Percentiles rank a stretch among this genome's conserved stretches.
Conservation (phyloP, 2,329 filamentous ascomycete genomes). For the Arthrobotrys conoides region DNA sequence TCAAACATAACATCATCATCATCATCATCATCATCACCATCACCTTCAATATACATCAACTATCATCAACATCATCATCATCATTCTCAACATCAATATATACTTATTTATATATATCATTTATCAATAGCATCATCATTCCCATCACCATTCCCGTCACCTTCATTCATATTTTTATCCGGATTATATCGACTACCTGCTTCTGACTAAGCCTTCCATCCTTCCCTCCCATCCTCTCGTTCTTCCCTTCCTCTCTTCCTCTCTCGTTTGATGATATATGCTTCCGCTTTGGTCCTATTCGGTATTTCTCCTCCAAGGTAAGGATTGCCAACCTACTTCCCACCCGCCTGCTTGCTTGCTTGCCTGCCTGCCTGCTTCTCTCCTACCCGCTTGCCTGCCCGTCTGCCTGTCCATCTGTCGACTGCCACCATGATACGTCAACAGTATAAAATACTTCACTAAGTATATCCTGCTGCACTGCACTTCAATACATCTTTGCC, state of each 20-base stretch:
- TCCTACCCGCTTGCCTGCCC: not conserved
- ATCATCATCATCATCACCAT: constrained; percentile 2
- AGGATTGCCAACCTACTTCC: constrained; percentile 25
- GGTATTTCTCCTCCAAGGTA: constrained; percentile 52
- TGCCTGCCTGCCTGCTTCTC: not conserved
- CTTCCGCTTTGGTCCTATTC: constrained; percentile 48
- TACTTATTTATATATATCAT: no score
- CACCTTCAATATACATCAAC: not conserved
- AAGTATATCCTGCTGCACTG: constrained; percentile 7
- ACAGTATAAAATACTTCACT: not conserved
- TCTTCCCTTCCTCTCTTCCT: constrained; percentile 1
- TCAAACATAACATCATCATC: not conserved
- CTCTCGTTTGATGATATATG: constrained; percentile 52
- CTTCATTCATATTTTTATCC: not conserved
- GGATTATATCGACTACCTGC: not conserved
- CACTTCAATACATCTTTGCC: constrained; percentile 24
- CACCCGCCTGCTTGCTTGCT: not conserved
- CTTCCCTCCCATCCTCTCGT: not conserved
- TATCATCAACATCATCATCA: not conserved
- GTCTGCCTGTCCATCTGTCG: not conserved
- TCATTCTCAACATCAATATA: not conserved
- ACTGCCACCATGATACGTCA: constrained; percentile 23
- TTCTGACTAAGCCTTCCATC: not conserved
- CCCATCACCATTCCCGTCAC: not conserved
- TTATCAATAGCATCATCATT: constrained; percentile 14